Evolutionary conservation across 148 eudicot species (phyloP).

Genomic region (Rhododendron ovatum): DNA sequence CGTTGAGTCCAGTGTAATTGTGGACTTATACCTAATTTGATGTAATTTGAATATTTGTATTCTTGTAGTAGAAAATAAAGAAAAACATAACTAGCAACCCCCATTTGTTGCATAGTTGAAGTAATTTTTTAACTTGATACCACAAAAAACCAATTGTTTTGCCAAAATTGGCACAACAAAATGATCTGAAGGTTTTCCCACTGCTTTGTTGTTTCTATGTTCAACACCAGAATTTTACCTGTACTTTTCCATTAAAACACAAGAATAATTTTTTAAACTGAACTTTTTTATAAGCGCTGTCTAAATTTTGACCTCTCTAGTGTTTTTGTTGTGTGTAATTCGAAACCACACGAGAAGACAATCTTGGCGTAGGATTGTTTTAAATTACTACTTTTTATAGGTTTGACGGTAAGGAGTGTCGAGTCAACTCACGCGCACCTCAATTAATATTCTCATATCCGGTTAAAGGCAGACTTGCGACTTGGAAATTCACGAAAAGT

Average conservation of each 20-base stretch:
- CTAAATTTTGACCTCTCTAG: neutral
- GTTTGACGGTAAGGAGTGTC: too few species aligned
- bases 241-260: neutral
- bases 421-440: too few species aligned
- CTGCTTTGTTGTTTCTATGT: neutral
- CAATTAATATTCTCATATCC: too few species aligned
- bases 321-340: neutral
- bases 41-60: neutral
- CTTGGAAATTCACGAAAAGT: too few species aligned
- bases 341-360: neutral
- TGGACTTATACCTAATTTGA: neutral
- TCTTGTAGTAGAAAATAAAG: neutral
- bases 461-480: too few species aligned
- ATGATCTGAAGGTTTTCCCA: neutral
- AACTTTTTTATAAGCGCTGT: neutral
- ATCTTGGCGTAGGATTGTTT: neutral
- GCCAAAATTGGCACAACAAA: too few species aligned
- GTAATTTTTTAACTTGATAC: neutral
- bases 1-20: neutral
- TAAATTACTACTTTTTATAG: too few species aligned
- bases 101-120: neutral
- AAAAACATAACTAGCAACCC: neutral
- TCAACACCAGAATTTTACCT: neutral
- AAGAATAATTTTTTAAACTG: too few species aligned
- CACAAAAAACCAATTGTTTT: neutral